A percentile compares a stretch with the other conserved stretches of the same genome.
These are phyloP conservation scores for Russula sp. DNA, from an alignment of 768 basidiomycete genomes.

Conservation along the genomic window DNA sequence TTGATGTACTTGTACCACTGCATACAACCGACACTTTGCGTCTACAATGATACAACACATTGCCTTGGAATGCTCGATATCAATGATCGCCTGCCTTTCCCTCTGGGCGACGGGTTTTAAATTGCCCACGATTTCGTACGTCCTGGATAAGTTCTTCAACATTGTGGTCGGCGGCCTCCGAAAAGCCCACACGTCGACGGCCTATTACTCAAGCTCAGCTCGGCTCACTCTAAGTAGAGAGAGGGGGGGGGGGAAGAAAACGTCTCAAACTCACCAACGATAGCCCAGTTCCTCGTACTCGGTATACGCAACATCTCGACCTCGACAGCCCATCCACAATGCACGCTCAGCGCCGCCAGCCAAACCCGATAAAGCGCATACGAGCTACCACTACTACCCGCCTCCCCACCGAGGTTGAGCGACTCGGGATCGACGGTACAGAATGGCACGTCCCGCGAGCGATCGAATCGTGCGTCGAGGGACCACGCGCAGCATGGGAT, in stretches of 20 bases:
- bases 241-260: no score
- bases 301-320: constrained; percentile 86
- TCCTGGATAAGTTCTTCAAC: constrained; percentile 52
- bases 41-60: constrained; percentile 1
- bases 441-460: constrained; percentile 40
- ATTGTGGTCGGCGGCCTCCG: constrained; percentile 41
- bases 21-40: constrained; percentile 7
- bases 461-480: constrained; percentile 65
- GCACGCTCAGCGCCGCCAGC: constrained; percentile 67
- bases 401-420: constrained; percentile 53
- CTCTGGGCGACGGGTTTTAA: constrained; percentile 70
- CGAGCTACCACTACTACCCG: no score
- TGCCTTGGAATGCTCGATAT: not conserved
- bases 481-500: constrained; percentile 93
- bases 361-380: constrained; percentile 86
- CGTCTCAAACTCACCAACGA: constrained; percentile 56
- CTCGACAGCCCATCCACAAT: constrained; percentile 86
- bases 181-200: constrained; percentile 37
- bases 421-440: constrained; percentile 35
- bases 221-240: not conserved
- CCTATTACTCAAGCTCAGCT: constrained; percentile 30
- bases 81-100: constrained; percentile 53
- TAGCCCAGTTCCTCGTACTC: constrained; percentile 90
- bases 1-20: not conserved
- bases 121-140: constrained; percentile 61